Base-by-base conservation (phyloP, 164 flowering plant species). In the Santalum album region DNA sequence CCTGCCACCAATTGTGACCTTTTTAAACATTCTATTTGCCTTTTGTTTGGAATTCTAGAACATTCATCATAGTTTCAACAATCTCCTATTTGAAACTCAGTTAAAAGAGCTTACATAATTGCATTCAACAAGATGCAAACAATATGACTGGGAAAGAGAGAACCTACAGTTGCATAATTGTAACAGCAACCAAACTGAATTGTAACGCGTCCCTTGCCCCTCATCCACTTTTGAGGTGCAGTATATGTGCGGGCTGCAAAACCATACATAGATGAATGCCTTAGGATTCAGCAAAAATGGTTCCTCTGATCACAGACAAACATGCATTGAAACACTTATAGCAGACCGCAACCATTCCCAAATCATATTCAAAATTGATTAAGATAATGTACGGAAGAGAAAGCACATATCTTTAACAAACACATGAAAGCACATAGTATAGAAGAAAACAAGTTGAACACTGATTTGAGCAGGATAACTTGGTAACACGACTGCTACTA, bases 131-230 rank as follows among this genome's bases (percentile, higher is more conserved):
- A 43, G 1, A 55, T 17, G 21, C 5, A 3, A 12, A 10, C 9
- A 46, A 32, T 23, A 42, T 22, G 22, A 2, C 16, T 42, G 58
- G 22, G 64, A 34, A 32, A 51, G 45, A 18, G 1, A 42, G n/a
- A 42, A 65, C 77, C 71, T 71, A 87, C 99, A 26, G 57, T 32
- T 27, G 96, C 91, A 74, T 92, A 92, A 59, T 87, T 92, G 64
- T 92, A 92, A 61, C 99, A 92, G 70, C 96, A 92, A 50, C 99
- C 99, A 67, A 92, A 92, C 39, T 92, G 99, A 40, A 92, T 78
- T 49, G 99, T 92, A 25, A 78, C 77, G 18, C 95, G 89, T 17
- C 99, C 96, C 63, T 92, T 92, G 34, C 99, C 99, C 60, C 74
- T 82, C 96, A 86, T 92, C 96, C 96, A 89, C 75, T 85, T 89